phyloP scores from a whole-genome alignment of 139 green algal species.

The Nannochloris sp. region DNA sequence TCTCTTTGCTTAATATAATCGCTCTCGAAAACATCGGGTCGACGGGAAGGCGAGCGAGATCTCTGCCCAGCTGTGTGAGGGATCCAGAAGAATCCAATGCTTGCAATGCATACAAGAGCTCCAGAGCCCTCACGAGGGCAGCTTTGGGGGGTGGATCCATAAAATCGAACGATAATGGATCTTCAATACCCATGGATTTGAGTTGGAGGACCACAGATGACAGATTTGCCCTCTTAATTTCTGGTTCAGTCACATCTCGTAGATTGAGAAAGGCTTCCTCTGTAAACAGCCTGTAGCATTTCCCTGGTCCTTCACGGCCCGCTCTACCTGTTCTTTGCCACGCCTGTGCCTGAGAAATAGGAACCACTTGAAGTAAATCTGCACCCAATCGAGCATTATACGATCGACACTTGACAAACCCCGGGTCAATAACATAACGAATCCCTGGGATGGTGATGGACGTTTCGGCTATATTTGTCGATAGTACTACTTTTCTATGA shows the following conservation, averaged over 20 bases:
- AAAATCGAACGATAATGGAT: slow-evolving; percentile 88
- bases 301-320: slow-evolving; percentile 75
- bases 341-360: slow-evolving; percentile 71
- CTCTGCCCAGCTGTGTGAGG: slow-evolving; percentile 44
- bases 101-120: slow-evolving; percentile 65
- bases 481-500: slow-evolving; percentile 71
- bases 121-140: slow-evolving; percentile 68
- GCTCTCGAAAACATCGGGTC: slow-evolving; percentile 64
- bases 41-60: slow-evolving; percentile 68
- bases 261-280: slow-evolving; percentile 62
- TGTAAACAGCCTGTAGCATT: slow-evolving; percentile 86
- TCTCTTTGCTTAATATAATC: slow-evolving; percentile 21
- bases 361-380: slow-evolving; percentile 72
- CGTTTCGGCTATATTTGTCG: slow-evolving; percentile 93
- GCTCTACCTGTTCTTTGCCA: slow-evolving; percentile 74
- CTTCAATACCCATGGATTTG: slow-evolving; percentile 80
- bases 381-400: slow-evolving; percentile 64
- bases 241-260: slow-evolving; percentile 54
- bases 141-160: slow-evolving; percentile 77
- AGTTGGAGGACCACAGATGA: slow-evolving; percentile 66
- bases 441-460: slow-evolving; percentile 84
- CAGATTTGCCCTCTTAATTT: slow-evolving; percentile 79
- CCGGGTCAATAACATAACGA: slow-evolving; percentile 70
- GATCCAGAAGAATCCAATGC: slow-evolving; percentile 54
- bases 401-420: slow-evolving; percentile 70